Evolutionary conservation across 2,329 filamentous ascomycete species (phyloP), one percentile per base, ranked within the genome.

Genomic region (Parastagonospora avenae): DNA sequence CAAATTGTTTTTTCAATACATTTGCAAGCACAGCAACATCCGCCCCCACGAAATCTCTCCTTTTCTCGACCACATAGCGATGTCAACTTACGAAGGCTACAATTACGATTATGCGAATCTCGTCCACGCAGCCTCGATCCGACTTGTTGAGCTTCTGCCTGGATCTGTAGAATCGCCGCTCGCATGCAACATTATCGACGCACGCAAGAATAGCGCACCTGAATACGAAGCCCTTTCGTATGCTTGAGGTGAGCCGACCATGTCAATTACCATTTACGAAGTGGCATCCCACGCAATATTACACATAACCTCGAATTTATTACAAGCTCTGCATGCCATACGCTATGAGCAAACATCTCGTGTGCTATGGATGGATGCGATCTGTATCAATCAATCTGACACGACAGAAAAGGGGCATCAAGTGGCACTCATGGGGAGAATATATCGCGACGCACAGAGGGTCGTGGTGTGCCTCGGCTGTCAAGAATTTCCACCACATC

Each of bases 391-490:
- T 29, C 50, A 57, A 37, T 10, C 29, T 24, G 36, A 57, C 31
- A 4, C 39, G 16, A 15, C 37, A 5, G 59, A 62, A n/a, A 60
- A 60, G 39, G 50, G 52, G 29, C 29, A 48, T 11, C 57, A 60
- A 35, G 53, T 62, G 10, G 48, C 50, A 2, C 19, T 56, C 8
- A 62, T 60, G 59, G 50, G 47, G 4, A 9, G 29, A 30, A 52
- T 60, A 6, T 60, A 56, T 27, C 41, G 32, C 11, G 36, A 59
- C 15, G 59, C 59, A 8, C 44, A 44, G 4, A 56, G 43, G 12
- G 54, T 54, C 2, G 31, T 54, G 12, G 50, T 62, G 2, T 62
- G 59, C 56, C 42, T 62, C 3, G 56, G 55, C 9, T 40, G 48
- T 15, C 6, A 28, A 33, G 52, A 54, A 31, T 44, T 30, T 12